Percentiles rank a stretch among this genome's conserved stretches.
phyloP scores from a whole-genome alignment of 371 early-diverging fungal genomes.

The Rhizopus delemar region DNA sequence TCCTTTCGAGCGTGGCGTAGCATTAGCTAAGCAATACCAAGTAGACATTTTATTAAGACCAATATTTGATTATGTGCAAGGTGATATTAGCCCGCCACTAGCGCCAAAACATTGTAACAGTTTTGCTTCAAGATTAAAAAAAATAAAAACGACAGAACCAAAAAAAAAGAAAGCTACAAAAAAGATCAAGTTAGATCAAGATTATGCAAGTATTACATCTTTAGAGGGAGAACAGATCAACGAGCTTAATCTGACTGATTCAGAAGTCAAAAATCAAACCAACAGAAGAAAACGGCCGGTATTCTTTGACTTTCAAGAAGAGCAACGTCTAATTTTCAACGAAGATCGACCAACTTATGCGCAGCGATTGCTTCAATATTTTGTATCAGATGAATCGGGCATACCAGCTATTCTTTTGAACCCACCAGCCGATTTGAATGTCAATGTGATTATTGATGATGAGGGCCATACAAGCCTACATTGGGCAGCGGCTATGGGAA shows the following conservation, averaged over 20 bases:
- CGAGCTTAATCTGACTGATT: too few species aligned
- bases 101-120: constrained; percentile 45
- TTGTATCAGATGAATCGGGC: constrained; percentile 63
- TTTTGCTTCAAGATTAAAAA: constrained; percentile 15
- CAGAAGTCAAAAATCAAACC: too few species aligned
- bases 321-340: constrained; percentile 50
- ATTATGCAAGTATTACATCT: neutral
- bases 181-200: constrained; percentile 1
- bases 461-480: constrained; percentile 91
- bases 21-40: constrained; percentile 53
- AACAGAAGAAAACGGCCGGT: constrained; percentile 30
- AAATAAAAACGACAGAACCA: constrained; percentile 11
- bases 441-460: constrained; percentile 83
- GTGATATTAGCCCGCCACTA: constrained; percentile 42
- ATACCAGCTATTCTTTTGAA: constrained; percentile 59
- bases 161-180: constrained; percentile 16
- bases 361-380: constrained; percentile 54
- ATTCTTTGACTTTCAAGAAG: constrained; percentile 64
- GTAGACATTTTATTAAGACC: constrained; percentile 38
- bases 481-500: constrained; percentile 91
- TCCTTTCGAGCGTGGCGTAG: constrained; percentile 72
- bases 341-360: constrained; percentile 43
- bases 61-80: constrained; percentile 39
- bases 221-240: neutral
- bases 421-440: constrained; percentile 65